Evolutionary conservation across 192 early-diverging fungal genomes (phyloP).

Genomic region (Entomortierella parvispora): DNA sequence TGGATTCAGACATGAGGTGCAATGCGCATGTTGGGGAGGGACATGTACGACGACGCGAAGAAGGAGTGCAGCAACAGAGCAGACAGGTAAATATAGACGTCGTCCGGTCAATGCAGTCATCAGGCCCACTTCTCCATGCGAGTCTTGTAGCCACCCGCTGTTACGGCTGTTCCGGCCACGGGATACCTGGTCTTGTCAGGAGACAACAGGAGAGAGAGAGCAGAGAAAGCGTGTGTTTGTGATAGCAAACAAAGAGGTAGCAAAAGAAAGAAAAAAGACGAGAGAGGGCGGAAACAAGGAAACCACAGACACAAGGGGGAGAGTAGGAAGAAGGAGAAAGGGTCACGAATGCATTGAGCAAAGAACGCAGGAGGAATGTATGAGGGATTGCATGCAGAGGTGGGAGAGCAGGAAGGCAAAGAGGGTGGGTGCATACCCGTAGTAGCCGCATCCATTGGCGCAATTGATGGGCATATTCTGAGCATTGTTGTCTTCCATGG

Average conservation of each 20-base stretch:
- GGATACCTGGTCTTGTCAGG: background rate
- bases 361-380: background rate
- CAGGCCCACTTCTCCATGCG: background rate
- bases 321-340: background rate
- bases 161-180: background rate
- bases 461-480: constrained; percentile 68
- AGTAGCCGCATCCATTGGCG: constrained; percentile 78
- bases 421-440: constrained; percentile 57
- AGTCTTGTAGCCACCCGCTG: background rate
- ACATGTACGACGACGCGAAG: background rate
- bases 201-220: background rate
- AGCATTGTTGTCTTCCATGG: constrained; percentile 77
- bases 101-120: background rate
- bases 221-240: background rate
- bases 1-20: background rate
- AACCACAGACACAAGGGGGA: background rate
- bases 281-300: no score
- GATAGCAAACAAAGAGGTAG: background rate
- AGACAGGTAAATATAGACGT: background rate
- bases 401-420: background rate
- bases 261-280: background rate
- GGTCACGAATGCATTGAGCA: background rate
- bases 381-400: background rate
- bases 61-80: no score
- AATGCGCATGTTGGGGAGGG: background rate